Conservation (phyloP, 2,329 filamentous ascomycete species). For the Emmonsia crescens region DNA sequence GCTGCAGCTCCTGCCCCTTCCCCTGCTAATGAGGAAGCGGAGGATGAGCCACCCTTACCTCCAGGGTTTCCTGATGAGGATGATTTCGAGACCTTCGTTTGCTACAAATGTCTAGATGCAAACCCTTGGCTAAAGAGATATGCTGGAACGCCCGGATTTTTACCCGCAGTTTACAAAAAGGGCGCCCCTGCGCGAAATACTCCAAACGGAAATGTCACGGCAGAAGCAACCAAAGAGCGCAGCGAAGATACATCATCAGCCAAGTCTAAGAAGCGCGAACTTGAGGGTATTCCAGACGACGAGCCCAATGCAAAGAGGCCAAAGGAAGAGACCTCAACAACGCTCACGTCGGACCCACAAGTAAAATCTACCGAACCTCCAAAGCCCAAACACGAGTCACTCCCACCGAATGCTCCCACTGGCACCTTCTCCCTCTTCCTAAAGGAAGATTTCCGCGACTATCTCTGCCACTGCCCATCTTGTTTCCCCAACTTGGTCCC, state of each 20-base stretch:
- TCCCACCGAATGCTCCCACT: constrained; percentile 44
- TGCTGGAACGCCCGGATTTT: constrained; percentile 66
- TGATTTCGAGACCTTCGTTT: constrained; percentile 80
- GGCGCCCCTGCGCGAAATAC: constrained; percentile 13
- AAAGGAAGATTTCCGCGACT: constrained; percentile 63
- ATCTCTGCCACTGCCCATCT: constrained; percentile 69
- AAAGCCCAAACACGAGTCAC: constrained; percentile 50
- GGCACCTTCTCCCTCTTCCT: constrained; percentile 72
- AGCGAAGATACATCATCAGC: constrained; percentile 13
- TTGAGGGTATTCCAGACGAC: constrained; percentile 38
- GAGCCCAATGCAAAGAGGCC: constrained; percentile 42
- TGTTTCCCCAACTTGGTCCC: constrained; percentile 64
- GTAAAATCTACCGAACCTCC: constrained; percentile 44
- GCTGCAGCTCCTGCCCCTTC: constrained; percentile 10
- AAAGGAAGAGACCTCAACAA: constrained; percentile 27
- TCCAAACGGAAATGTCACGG: not conserved
- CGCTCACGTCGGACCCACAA: constrained; percentile 49
- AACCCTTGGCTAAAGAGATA: constrained; percentile 89
- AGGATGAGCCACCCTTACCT: constrained; percentile 56
- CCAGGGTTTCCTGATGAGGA: constrained; percentile 83
- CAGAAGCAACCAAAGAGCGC: not conserved
- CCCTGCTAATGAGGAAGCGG: constrained; percentile 30
- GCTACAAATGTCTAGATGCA: constrained; percentile 83
- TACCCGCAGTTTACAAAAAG: constrained; percentile 55
- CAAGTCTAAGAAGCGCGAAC: constrained; percentile 55